Evolutionary conservation across 345 rosid genomes (phyloP), one percentile per base, ranked within the genome.

Genomic region (Crucihimalaya himalaica): DNA sequence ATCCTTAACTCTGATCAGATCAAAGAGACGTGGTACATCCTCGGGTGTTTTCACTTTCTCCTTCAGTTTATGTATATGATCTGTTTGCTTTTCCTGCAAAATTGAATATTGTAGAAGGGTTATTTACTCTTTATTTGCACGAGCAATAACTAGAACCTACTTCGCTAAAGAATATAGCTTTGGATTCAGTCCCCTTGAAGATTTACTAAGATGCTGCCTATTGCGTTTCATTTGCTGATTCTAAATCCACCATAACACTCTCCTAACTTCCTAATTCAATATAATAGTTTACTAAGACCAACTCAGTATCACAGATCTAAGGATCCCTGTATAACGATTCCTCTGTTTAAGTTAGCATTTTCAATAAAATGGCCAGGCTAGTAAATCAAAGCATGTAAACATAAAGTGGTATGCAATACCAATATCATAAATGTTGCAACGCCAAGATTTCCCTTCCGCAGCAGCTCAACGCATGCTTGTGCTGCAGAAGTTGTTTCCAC

Each of bases 401-500:
- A 51, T 58, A 58, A 52, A 50, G 27, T 8, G 16, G 48, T 31
- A 65, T 48, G 42, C 65, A 52, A 69, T 92, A 95, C 99, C 99
- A 95, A 74, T 84, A 92, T 92, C 96, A 95, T 88, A 84, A 92
- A 95, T 50, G 99, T 92, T 21, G 97, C 97, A 80, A 95, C 81
- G 45, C 99, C 99, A 73, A 90, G 88, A 70, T 89, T 87, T 80
- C 86, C 98, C 70, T 83, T 87, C 63, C 99, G 85, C 37, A 92
- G 97, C 52, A 95, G 81, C 79, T 92, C 92, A 71, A 95, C 96
- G 79, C 96, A 95, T 79, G 92, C 93, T 76, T 95, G 93, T 47
- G 98, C 99, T 50, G 98, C 88, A 63, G 80, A 79, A 70, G 92
- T 92, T 75, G 99, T 95, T 82, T 95, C 97, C 69, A 95, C 98